Conservation (phyloP, 2,329 filamentous ascomycete species). For the Trichoderma sp. region DNA sequence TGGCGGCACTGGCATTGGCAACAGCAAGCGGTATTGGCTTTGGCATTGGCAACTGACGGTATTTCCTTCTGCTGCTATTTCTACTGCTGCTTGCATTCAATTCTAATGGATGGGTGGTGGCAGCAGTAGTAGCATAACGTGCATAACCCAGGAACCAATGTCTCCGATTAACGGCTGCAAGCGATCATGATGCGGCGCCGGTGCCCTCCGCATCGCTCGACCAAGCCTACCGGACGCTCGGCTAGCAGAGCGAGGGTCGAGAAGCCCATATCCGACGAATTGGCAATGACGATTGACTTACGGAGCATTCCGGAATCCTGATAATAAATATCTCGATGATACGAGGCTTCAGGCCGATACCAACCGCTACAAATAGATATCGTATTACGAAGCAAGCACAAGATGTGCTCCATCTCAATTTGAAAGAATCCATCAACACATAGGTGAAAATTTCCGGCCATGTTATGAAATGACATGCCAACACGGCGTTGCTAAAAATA, state of each 20-base stretch:
- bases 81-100: background rate
- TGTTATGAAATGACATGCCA: background rate
- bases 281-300: background rate
- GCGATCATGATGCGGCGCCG: background rate
- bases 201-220: background rate
- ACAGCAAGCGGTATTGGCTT: background rate
- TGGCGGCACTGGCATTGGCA: background rate
- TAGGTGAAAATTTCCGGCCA: constrained; percentile 8
- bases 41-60: background rate
- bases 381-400: background rate
- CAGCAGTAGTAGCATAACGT: background rate
- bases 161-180: constrained; percentile 25
- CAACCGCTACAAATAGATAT: background rate
- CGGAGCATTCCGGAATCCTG: background rate
- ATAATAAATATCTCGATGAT: background rate
- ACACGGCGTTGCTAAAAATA: constrained; percentile 2
- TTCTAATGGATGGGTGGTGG: background rate
- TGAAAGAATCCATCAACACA: background rate
- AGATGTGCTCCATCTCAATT: background rate
- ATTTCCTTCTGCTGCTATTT: background rate
- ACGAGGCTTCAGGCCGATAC: background rate
- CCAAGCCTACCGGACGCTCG: background rate
- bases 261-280: constrained; percentile 20
- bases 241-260: constrained; percentile 11
- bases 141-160: constrained; percentile 20